A percentile compares a stretch with the other conserved stretches of the same genome.
Conservation (phyloP, 306 rosid species). For the Cicer chorassanicum region DNA sequence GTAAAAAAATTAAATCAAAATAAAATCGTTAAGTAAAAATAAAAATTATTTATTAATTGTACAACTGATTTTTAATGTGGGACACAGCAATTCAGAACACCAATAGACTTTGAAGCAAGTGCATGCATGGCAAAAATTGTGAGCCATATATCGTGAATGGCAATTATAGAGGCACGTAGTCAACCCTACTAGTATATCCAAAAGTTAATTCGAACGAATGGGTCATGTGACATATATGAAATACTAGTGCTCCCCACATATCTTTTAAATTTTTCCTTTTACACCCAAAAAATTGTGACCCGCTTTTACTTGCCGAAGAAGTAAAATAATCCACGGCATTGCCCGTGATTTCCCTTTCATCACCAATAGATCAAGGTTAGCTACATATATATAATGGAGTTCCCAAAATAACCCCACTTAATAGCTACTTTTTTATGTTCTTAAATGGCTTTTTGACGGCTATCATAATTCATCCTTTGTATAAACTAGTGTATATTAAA, state of each 20-base stretch:
- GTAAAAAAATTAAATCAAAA: too few relatives aligned
- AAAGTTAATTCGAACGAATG: conserved; percentile 38
- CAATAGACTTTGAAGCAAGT: conserved; percentile 31
- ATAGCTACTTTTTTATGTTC: too few relatives aligned
- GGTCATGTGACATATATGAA: conserved; percentile 1
- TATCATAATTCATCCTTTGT: too few relatives aligned
- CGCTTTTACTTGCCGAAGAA: conserved; percentile 29
- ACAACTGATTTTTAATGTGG: background rate
- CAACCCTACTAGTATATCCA: conserved; percentile 31
- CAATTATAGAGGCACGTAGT: conserved; percentile 50
- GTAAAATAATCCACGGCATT: background rate
- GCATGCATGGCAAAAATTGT: conserved; percentile 47
- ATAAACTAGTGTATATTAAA: too few relatives aligned
- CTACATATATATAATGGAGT: conserved; percentile 22
- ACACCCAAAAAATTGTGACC: conserved; percentile 25
- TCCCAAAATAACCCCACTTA: background rate
- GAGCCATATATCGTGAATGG: conserved; percentile 32
- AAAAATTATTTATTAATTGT: too few relatives aligned
- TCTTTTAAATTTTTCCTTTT: conserved; percentile 11
- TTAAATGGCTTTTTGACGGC: too few relatives aligned
- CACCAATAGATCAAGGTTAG: background rate
- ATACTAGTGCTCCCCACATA: background rate
- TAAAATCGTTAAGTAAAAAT: too few relatives aligned
- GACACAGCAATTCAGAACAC: background rate
- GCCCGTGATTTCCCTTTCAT: conserved; percentile 34